These are phyloP conservation scores for Oryza brachyantha DNA, from an alignment of 176 grass and related monocot species.

Conservation along the genomic window DNA sequence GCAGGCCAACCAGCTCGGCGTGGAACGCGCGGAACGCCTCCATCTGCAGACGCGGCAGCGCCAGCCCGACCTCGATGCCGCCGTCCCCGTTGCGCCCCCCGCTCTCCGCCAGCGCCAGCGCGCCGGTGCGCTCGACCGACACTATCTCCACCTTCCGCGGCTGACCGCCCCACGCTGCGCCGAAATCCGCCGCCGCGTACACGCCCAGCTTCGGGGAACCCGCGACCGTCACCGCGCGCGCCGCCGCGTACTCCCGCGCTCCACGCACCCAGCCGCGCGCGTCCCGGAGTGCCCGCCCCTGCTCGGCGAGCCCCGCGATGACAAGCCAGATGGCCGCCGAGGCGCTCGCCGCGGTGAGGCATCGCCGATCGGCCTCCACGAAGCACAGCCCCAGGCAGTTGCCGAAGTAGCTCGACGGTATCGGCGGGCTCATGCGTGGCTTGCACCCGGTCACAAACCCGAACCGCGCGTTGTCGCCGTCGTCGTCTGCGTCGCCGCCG, in stretches of 20 bases:
- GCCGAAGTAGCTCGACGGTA: conserved; percentile 64
- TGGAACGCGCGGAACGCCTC: conserved; percentile 48
- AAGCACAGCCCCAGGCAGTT: conserved; percentile 67
- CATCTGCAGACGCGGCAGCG: conserved; percentile 60
- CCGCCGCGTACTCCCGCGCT: conserved; percentile 43
- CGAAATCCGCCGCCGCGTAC: conserved; percentile 58
- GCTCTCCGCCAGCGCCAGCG: conserved; percentile 59
- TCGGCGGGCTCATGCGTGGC: conserved; percentile 35
- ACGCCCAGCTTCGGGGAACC: conserved; percentile 68
- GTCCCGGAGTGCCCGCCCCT: conserved; percentile 39
- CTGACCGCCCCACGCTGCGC: conserved; percentile 34
- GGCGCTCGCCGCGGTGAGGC: conserved; percentile 21
- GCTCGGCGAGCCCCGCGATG: conserved; percentile 50
- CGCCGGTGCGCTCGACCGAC: conserved; percentile 65
- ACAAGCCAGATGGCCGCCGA: conserved; percentile 47
- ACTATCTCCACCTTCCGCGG: conserved; percentile 68
- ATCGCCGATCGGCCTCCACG: conserved; percentile 24
- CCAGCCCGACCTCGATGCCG: conserved; percentile 78
- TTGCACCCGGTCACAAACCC: conserved; percentile 77
- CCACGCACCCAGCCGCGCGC: conserved; percentile 55
- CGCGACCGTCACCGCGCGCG: conserved; percentile 66
- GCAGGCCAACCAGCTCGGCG: neutral
- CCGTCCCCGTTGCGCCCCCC: conserved; percentile 37
- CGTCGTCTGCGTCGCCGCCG: neutral
- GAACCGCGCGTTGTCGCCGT: conserved; percentile 10